Percentiles rank a stretch among this genome's conserved stretches.
Evolutionary conservation across 2,329 filamentous ascomycete genomes (phyloP).

Genomic region (Arthroderma uncinatum): DNA sequence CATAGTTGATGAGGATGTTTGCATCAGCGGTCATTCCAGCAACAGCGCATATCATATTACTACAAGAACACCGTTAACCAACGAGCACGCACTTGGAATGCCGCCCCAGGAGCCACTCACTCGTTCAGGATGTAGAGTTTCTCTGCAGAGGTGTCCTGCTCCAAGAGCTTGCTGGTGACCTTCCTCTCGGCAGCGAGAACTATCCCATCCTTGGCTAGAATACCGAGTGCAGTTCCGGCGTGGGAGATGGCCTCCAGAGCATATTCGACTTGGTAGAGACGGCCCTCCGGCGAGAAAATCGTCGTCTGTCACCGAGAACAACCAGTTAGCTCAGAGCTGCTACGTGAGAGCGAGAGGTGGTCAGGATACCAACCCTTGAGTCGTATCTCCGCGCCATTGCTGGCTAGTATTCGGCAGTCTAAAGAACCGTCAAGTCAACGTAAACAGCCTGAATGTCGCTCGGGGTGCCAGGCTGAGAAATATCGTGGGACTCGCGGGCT

Average conservation of each 20-base stretch:
- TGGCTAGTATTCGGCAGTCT: constrained; percentile 14
- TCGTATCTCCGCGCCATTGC: constrained; percentile 94
- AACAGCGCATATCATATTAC: constrained; percentile 99
- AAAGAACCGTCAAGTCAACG: neutral
- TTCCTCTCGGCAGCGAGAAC: constrained; percentile 96
- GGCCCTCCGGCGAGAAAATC: constrained; percentile 98
- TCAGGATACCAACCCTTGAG: constrained; percentile 64
- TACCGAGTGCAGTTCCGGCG: constrained; percentile 90
- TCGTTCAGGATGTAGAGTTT: constrained; percentile 99
- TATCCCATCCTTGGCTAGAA: constrained; percentile 95
- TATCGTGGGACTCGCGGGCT: too few relatives aligned
- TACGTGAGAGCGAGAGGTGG: constrained; percentile 11
- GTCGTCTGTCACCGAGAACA: constrained; percentile 57
- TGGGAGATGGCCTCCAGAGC: constrained; percentile 97
- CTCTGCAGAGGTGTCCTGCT: constrained; percentile 98
- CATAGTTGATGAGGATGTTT: constrained; percentile 99
- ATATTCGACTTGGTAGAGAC: constrained; percentile 98
- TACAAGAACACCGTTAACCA: constrained; percentile 29
- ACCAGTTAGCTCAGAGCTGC: constrained; percentile 14
- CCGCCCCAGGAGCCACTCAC: constrained; percentile 43
- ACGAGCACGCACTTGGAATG: neutral
- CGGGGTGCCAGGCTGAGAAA: too few relatives aligned
- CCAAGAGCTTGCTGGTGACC: constrained; percentile 96
- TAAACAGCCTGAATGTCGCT: neutral
- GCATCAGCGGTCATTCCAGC: constrained; percentile 98